These are phyloP conservation scores for Lactarius quietus DNA, from an alignment of 768 basidiomycete species.

Conservation along the genomic window DNA sequence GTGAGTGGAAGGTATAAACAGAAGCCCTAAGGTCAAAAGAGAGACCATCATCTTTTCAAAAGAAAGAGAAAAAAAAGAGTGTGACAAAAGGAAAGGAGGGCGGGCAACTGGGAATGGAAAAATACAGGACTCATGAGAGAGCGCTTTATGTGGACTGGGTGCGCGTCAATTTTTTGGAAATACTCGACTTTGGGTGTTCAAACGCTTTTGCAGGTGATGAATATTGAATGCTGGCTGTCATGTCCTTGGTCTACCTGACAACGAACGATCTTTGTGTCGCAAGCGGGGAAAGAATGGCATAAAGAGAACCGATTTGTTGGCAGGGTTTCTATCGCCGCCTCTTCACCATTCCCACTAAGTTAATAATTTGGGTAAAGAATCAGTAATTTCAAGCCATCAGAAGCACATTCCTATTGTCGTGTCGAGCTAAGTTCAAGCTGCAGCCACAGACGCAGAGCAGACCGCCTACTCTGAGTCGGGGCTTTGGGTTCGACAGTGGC, in stretches of 20 bases:
- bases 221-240: background rate
- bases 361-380: background rate
- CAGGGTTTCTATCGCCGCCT: background rate
- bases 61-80: conserved; percentile 3
- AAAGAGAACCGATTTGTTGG: background rate
- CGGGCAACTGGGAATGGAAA: background rate
- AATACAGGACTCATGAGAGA: background rate
- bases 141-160: conserved; percentile 3
- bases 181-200: background rate
- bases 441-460: background rate
- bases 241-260: conserved; percentile 3
- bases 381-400: no score
- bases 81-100: conserved; percentile 12
- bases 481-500: background rate
- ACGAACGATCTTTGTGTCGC: conserved; percentile 6
- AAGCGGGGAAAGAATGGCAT: background rate
- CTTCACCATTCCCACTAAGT: background rate
- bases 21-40: conserved; percentile 10
- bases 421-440: background rate
- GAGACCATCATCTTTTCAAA: conserved; percentile 1
- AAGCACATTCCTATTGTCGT: background rate
- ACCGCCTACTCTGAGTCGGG: background rate
- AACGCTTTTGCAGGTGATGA: background rate
- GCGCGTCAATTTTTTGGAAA: background rate
- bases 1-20: conserved; percentile 9